phyloP scores from a whole-genome alignment of 179 eudicot genomes.

The Spergularia azorica region DNA sequence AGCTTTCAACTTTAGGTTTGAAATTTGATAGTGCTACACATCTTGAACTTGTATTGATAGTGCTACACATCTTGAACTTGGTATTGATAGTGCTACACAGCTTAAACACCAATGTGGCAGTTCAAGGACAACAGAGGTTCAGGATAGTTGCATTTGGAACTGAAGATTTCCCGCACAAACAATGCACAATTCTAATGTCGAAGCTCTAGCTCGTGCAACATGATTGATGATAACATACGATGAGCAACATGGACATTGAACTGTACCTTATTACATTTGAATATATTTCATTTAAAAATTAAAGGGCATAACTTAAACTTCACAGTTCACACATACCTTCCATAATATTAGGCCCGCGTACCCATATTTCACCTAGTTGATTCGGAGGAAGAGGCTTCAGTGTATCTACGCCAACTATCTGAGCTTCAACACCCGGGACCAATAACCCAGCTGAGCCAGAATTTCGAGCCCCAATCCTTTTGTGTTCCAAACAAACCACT shows the following conservation, averaged over 20 bases:
- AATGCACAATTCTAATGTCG: no score
- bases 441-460: slow-evolving; percentile 63
- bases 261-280: no score
- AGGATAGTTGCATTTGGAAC: not conserved
- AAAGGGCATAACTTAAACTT: no score
- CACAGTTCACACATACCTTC: slow-evolving; percentile 34
- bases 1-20: no score
- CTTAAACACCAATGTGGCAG: no score
- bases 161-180: not conserved
- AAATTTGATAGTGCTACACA: no score
- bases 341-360: slow-evolving; percentile 62
- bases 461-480: slow-evolving; percentile 44
- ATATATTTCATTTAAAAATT: no score
- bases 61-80: no score
- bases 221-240: no score
- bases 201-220: not conserved
- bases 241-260: no score
- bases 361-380: slow-evolving; percentile 64
- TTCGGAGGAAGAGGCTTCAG: slow-evolving; percentile 54
- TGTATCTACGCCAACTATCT: slow-evolving; percentile 48
- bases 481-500: slow-evolving; percentile 42
- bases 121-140: not conserved
- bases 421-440: slow-evolving; percentile 53
- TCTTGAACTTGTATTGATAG: no score
- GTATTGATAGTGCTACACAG: no score